Base-by-base conservation (phyloP, 108 stramenopile genomes). In the Stephanodiscus triporus region DNA sequence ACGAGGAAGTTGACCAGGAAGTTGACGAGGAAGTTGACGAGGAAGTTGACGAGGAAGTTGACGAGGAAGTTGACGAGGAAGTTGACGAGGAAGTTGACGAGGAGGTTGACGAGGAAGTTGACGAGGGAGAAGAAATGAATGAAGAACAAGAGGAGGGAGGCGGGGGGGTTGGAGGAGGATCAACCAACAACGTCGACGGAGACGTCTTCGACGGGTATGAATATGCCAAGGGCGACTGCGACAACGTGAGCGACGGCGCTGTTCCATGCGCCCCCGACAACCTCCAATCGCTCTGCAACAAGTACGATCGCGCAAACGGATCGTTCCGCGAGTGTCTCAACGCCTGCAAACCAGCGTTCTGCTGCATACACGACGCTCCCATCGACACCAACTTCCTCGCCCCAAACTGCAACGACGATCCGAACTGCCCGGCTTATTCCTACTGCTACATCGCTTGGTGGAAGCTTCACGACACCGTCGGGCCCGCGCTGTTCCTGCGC, bases 361-460 rank as follows among this genome's bases (percentile, higher is more conserved):
- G 85, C 36, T 86, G 85, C 32, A 65, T 83, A 45, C 85, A 86
- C 40, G 82, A 85, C 68, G 78, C 83, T 0, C 69, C 70, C 42
- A 50, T 38, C 3, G 71, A 72, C 11, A 37, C 66, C 19, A 79
- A 79, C 61, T 72, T 17, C 34, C 32, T 77, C 27, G 64, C 79
- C 14, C 79, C 85, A 22, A 83, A 75, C 55, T 85, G 84, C 64
- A 82, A 79, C 56, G 61, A 62, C 10, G 82, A 86, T 37, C 75
- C 72, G 61, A 85, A 86, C 43, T 86, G 85, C 51, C 51, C 69
- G 17, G 30, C 62, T 16, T 86, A 84, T 20, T 65, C 72, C 27
- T 71, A 75, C 17, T 86, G 85, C 32, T 86, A 86, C 37, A 81
- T 86, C 29, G 70, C 74, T 24, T 86, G 85, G 85, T 86, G 83